These are phyloP conservation scores for Nannochloropsis gaditana DNA, from an alignment of 108 stramenopile genomes.

Conservation along the genomic window DNA sequence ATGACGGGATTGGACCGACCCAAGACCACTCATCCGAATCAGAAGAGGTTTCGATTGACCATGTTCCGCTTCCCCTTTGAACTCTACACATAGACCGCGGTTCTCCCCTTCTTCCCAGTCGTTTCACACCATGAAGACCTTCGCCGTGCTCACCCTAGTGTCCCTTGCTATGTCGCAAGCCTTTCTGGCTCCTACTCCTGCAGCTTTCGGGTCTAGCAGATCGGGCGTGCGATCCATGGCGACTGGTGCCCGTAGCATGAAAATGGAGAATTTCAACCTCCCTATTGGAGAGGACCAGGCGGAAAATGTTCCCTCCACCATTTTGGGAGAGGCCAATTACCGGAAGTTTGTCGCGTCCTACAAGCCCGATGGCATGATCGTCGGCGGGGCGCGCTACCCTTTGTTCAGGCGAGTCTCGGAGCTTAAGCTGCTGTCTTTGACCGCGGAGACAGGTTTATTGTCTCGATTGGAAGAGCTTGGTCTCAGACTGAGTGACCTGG, in stretches of 20 bases:
- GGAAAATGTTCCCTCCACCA: not conserved
- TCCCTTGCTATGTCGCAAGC: not conserved
- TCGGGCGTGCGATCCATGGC: not conserved
- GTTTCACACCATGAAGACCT: not conserved
- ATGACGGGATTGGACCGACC: too few species aligned
- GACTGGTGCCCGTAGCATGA: not conserved
- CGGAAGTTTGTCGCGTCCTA: constrained; percentile 18
- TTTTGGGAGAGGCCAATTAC: constrained; percentile 19
- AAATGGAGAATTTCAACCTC: constrained; percentile 18
- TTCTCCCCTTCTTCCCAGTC: too few species aligned
- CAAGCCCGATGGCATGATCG: not conserved
- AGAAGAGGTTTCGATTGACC: not conserved
- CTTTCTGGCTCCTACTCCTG: not conserved
- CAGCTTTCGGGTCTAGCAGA: not conserved
- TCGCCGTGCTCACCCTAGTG: not conserved
- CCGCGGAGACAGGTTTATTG: not conserved
- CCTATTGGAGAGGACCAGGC: constrained; percentile 19
- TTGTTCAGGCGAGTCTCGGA: constrained; percentile 8
- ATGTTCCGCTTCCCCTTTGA: not conserved
- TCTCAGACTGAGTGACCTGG: not conserved
- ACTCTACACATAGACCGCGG: constrained; percentile 2
- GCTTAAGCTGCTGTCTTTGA: constrained; percentile 17
- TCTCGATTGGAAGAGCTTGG: not conserved
- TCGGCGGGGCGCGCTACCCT: not conserved
- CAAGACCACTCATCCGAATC: too few species aligned